Conservation (phyloP, 345 rosid genomes). For the Camelina laxa region DNA sequence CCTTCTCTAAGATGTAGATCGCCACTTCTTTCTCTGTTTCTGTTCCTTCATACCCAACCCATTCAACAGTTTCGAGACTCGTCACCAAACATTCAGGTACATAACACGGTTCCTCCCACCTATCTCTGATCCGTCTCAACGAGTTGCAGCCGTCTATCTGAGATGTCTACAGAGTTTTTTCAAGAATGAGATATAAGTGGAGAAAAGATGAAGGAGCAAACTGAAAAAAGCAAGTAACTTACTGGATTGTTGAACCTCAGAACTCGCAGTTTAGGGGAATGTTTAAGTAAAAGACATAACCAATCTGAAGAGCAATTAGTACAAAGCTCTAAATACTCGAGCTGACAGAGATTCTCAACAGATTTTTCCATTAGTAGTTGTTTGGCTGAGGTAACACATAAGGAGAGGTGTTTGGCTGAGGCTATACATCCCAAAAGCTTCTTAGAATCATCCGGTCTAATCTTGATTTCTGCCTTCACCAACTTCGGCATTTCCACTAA, state of each 20-base stretch:
- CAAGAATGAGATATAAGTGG: background rate
- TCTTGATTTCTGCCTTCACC: conserved; percentile 5
- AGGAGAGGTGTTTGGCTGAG: conserved; percentile 11
- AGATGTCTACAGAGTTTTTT: background rate
- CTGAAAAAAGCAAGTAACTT: background rate
- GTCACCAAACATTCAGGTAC: conserved; percentile 16
- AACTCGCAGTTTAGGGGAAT: conserved; percentile 28
- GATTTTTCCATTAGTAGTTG: background rate
- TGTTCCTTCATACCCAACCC: background rate
- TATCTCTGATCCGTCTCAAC: background rate
- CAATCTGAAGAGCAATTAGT: background rate
- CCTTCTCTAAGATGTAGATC: background rate
- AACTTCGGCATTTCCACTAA: conserved; percentile 5
- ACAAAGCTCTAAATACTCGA: conserved; percentile 1
- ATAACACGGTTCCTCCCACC: background rate
- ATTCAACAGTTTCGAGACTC: conserved; percentile 13
- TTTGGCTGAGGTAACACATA: background rate
- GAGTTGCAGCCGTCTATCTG: background rate
- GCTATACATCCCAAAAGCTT: background rate
- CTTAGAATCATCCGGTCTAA: background rate
- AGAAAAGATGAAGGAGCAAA: background rate
- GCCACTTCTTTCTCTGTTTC: background rate
- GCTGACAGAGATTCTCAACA: background rate
- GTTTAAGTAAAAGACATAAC: background rate
- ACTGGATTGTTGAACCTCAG: background rate